Evolutionary conservation across 805 yeast species (phyloP).

Genomic region (Sugiyamaella chiloensis): DNA sequence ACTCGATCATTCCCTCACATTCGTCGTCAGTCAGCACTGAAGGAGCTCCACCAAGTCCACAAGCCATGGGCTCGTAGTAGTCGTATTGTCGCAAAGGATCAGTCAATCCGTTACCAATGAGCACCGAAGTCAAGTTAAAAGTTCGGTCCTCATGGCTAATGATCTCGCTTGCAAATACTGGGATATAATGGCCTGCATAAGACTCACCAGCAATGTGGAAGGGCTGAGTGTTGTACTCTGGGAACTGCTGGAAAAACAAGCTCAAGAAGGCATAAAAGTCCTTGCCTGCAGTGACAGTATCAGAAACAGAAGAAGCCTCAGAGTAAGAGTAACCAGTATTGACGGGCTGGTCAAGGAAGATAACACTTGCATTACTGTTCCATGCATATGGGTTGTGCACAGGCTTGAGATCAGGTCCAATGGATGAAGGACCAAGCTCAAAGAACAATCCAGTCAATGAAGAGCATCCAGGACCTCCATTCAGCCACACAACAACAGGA

Average conservation of each 20-base stretch:
- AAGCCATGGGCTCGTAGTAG: constrained; percentile 90
- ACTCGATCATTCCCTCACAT: constrained; percentile 65
- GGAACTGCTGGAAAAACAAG: constrained; percentile 83
- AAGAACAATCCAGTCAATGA: constrained; percentile 88
- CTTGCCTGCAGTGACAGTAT: constrained; percentile 80
- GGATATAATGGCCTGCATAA: constrained; percentile 94
- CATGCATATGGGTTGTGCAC: constrained; percentile 85
- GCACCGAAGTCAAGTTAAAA: constrained; percentile 71
- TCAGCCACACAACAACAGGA: constrained; percentile 85
- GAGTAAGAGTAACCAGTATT: constrained; percentile 94
- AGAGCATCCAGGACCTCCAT: constrained; percentile 98
- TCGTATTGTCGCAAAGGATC: constrained; percentile 80
- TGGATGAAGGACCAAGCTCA: constrained; percentile 87
- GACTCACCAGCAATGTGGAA: constrained; percentile 96
- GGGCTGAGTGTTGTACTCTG: constrained; percentile 55
- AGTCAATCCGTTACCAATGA: constrained; percentile 93
- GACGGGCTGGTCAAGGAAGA: constrained; percentile 93
- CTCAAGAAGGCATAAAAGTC: constrained; percentile 87
- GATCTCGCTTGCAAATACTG: constrained; percentile 68
- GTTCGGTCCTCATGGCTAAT: constrained; percentile 53
- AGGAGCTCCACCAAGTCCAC: constrained; percentile 83
- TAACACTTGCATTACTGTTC: constrained; percentile 89
- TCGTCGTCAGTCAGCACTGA: constrained; percentile 73
- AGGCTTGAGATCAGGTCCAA: constrained; percentile 63
- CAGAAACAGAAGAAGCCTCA: constrained; percentile 55